phyloP scores from a whole-genome alignment of 2,329 filamentous ascomycete genomes.

The Aspergillus neotritici region DNA sequence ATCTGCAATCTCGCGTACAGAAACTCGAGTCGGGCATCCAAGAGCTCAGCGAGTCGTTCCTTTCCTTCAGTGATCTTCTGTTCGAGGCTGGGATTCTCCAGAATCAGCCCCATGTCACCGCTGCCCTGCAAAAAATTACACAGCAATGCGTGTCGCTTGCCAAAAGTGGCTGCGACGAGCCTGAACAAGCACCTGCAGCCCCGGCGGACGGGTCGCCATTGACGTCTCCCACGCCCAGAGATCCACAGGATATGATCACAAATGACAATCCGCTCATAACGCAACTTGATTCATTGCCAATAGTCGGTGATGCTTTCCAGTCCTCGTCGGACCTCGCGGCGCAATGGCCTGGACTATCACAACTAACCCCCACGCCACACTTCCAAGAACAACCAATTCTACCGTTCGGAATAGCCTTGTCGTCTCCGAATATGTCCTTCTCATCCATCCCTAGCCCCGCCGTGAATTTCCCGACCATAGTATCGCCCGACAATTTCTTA shows the following conservation, averaged over 20 bases:
- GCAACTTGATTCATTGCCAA: slow-evolving; percentile 1
- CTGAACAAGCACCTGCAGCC: slow-evolving; percentile 5
- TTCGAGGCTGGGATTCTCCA: slow-evolving; percentile 14
- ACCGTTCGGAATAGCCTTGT: slow-evolving; percentile 14
- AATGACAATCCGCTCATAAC: slow-evolving; percentile 1
- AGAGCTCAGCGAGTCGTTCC: slow-evolving; percentile 21
- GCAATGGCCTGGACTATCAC: slow-evolving; percentile 9
- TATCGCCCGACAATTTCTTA: slow-evolving; percentile 1
- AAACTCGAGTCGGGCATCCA: slow-evolving; percentile 21
- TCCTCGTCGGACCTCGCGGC: slow-evolving; percentile 3
- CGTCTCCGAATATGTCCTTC: slow-evolving; percentile 4
- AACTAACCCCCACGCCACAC: slow-evolving; percentile 14
- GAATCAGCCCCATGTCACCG: slow-evolving; percentile 14
- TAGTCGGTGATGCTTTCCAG: background rate
- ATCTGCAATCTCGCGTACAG: slow-evolving; percentile 19
- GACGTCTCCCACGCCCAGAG: background rate
- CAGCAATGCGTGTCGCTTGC: slow-evolving; percentile 21
- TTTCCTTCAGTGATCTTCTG: slow-evolving; percentile 23
- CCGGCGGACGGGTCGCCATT: slow-evolving; percentile 1
- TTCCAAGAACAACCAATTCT: slow-evolving; percentile 12
- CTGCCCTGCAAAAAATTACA: slow-evolving; percentile 19
- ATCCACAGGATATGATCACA: slow-evolving; percentile 7
- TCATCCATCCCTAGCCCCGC: too few relatives aligned
- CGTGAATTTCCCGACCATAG: too few relatives aligned
- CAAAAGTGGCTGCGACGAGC: slow-evolving; percentile 12